Evolutionary conservation across 139 green algal genomes (phyloP).

Genomic region (Chlorella sorokiniana): DNA sequence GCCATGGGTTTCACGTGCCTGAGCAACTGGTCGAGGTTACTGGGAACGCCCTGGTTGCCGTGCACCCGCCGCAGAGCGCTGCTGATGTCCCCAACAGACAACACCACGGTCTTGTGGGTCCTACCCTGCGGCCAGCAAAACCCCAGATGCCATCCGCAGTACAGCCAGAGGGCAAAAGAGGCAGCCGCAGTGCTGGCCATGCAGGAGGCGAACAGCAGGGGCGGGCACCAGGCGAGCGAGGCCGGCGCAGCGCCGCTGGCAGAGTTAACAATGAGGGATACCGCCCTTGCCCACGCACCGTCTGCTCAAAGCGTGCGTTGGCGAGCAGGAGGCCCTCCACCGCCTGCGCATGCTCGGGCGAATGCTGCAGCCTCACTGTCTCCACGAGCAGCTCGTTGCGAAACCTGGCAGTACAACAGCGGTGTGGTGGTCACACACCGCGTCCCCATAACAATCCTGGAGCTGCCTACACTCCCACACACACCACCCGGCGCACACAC

Average conservation of each 20-base stretch:
- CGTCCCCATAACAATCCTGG: no score
- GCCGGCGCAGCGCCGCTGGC: neutral
- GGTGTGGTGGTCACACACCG: no score
- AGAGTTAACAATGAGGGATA: neutral
- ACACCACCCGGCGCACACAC: neutral
- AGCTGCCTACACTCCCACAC: no score
- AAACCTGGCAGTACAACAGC: slow-evolving; percentile 13
- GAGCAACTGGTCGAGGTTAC: neutral
- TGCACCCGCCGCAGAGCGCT: slow-evolving; percentile 5
- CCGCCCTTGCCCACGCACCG: slow-evolving; percentile 8
- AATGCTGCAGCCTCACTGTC: slow-evolving; percentile 51
- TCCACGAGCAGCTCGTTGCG: slow-evolving; percentile 49
- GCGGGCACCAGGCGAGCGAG: no score
- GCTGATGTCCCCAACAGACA: slow-evolving; percentile 7
- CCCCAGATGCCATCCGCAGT: no score
- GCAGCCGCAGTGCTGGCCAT: no score
- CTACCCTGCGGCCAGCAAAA: no score
- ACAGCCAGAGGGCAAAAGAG: no score
- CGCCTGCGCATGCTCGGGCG: slow-evolving; percentile 41
- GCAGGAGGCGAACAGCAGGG: no score
- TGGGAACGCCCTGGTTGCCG: slow-evolving; percentile 13
- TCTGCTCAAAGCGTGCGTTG: slow-evolving; percentile 43
- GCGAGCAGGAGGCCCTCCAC: slow-evolving; percentile 61
- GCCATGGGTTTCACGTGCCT: neutral
- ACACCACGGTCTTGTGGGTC: slow-evolving; percentile 19